phyloP scores from a whole-genome alignment of 768 basidiomycete species.

The Suillus sp. region DNA sequence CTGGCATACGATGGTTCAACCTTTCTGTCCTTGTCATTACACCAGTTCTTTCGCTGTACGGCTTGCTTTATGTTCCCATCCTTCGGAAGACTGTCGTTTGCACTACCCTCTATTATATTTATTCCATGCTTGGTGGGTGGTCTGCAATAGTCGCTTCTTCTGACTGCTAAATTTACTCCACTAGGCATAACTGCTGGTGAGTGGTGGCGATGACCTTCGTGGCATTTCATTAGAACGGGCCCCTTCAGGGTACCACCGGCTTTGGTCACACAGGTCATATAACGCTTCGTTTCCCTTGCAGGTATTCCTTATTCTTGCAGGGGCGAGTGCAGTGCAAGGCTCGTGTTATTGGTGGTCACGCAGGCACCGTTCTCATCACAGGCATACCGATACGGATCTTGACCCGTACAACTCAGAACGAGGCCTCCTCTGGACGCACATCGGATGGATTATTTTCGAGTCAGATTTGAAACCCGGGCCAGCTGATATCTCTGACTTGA shows the following conservation, averaged over 20 bases:
- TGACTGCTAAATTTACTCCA: constrained; percentile 17
- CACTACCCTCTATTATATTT: constrained; percentile 74
- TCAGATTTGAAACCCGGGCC: constrained; percentile 70
- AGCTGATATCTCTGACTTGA: constrained; percentile 73
- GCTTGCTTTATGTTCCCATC: constrained; percentile 50
- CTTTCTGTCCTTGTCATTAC: constrained; percentile 68
- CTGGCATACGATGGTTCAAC: constrained; percentile 77
- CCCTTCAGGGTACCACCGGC: constrained; percentile 69
- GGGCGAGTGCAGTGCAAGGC: constrained; percentile 83
- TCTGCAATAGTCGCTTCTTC: constrained; percentile 14
- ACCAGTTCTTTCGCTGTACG: constrained; percentile 72
- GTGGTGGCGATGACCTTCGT: background rate
- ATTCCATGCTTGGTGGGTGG: constrained; percentile 78
- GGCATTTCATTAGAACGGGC: constrained; percentile 13
- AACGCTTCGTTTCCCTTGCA: constrained; percentile 72
- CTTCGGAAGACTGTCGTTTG: constrained; percentile 59
- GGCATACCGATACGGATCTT: constrained; percentile 83
- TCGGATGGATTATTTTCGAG: constrained; percentile 86
- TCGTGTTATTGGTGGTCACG: constrained; percentile 89
- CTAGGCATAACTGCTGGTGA: constrained; percentile 54
- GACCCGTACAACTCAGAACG: constrained; percentile 84
- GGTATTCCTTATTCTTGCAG: constrained; percentile 68
- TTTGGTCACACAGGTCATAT: constrained; percentile 87
- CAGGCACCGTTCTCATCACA: constrained; percentile 81
- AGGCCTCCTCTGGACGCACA: constrained; percentile 77